phyloP scores from a whole-genome alignment of 1,139 yeast species.

The Torulaspora pretoriensis region DNA sequence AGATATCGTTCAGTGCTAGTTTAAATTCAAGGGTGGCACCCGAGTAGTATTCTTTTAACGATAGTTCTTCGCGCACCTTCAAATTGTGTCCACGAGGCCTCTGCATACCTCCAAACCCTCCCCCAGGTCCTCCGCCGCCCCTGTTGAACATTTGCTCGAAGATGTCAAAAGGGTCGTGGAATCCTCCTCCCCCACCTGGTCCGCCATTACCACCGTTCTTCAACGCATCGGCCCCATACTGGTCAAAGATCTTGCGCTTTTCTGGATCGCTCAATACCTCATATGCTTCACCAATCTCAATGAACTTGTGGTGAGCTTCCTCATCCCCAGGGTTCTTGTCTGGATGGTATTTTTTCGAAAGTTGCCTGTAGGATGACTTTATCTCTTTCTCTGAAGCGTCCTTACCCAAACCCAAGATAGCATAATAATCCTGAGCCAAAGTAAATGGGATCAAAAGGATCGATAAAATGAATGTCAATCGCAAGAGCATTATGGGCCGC shows the following conservation, averaged over 20 bases:
- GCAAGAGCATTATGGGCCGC: conserved; percentile 8
- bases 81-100: conserved; percentile 64
- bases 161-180: conserved; percentile 63
- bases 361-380: conserved; percentile 77
- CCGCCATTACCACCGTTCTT: conserved; percentile 44
- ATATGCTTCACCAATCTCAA: conserved; percentile 91
- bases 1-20: conserved; percentile 68
- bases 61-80: conserved; percentile 51
- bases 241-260: conserved; percentile 69
- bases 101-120: conserved; percentile 41
- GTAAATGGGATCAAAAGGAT: conserved; percentile 17
- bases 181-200: conserved; percentile 36
- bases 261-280: conserved; percentile 77
- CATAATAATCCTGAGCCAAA: conserved; percentile 40
- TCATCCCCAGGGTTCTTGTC: conserved; percentile 85
- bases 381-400: conserved; percentile 77
- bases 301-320: conserved; percentile 77
- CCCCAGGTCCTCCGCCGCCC: conserved; percentile 53
- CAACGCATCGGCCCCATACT: conserved; percentile 80
- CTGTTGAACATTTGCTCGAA: conserved; percentile 61
- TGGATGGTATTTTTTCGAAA: conserved; percentile 88
- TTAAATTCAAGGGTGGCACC: conserved; percentile 62
- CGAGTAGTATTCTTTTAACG: conserved; percentile 61
- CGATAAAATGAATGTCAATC: conserved; percentile 7
- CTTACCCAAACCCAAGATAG: conserved; percentile 61